phyloP scores from a whole-genome alignment of 257 asterid species.

The Capsicum rhomboideum region DNA sequence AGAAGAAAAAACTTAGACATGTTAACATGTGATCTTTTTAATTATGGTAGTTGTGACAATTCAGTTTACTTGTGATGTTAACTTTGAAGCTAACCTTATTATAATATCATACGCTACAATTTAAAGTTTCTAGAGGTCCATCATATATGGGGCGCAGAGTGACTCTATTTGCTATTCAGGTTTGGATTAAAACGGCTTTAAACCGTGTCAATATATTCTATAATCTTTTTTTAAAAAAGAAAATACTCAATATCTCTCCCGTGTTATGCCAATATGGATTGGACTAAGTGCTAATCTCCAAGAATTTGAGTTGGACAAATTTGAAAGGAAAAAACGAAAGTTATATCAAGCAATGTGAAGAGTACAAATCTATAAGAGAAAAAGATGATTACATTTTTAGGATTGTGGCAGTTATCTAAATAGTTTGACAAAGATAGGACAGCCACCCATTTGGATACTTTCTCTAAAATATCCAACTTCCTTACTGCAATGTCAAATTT shows the following conservation, averaged over 20 bases:
- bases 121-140: too few relatives aligned
- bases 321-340: too few relatives aligned
- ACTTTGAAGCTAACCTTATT: too few relatives aligned
- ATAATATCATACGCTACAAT: too few relatives aligned
- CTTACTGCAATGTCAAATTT: neutral
- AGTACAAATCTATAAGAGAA: neutral
- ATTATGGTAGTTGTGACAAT: neutral
- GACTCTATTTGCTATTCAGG: too few relatives aligned
- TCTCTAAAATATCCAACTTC: neutral
- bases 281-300: neutral
- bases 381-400: neutral
- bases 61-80: too few relatives aligned
- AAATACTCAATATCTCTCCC: too few relatives aligned
- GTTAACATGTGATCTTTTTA: neutral
- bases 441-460: neutral
- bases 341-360: too few relatives aligned
- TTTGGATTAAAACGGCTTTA: too few relatives aligned
- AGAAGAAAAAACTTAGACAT: neutral
- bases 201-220: too few relatives aligned
- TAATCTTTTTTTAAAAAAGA: too few relatives aligned
- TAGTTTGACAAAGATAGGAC: neutral
- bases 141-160: too few relatives aligned
- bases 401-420: neutral
- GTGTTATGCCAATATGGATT: neutral
- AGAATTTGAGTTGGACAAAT: neutral